Evolutionary conservation across 228 moss, liverwort and hornwort genomes (phyloP), one percentile per base, ranked within the genome.

Genomic region (Sphagnum magellanicum): DNA sequence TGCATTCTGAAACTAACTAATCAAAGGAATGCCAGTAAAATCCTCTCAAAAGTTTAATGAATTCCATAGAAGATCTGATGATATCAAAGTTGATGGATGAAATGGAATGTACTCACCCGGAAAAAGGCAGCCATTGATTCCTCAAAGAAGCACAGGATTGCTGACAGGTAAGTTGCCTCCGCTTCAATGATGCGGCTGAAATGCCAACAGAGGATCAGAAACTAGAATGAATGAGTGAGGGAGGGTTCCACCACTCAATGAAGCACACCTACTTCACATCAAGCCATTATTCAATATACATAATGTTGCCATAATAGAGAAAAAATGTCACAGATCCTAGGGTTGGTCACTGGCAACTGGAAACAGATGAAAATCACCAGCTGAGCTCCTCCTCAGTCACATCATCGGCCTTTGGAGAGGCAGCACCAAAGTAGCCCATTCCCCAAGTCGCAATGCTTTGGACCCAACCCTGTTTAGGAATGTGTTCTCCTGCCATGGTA

Each of bases 121-220:
- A 96, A 89, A 70, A 96, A 96, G 71, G 95, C 90, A 70, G 91
- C 79, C 90, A 96, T 91, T 12, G 92, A 92, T 77, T 96, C 95
- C 79, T 92, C 95, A 72, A 96, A 96, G 74, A 96, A 96, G 74
- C 91, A 96, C 62, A 92, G 76, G 16, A 96, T 76, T 65, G 92
- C 95, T 63, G 85, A 82, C 73, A 96, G 76, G 74, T 72, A 96
- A 48, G 95, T 92, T 48, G 95, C 83, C 73, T 96, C 95, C 0
- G 95, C 95, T 88, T 96, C 91, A 67, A 96, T 92, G 63, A 96
- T 96, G 67, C 95, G 92, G 74, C 95, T 96, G 91, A 16, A 66
- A 53, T 47, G 6, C 65, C 67, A 53, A 73, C 14, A 16, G 49
- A 52, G 11, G 50, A 61, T 50, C 68, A 57, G 59, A 14, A 60